Base-by-base conservation (phyloP, 1,284 basidiomycete genomes). In the Sanghuangporus baumii region DNA sequence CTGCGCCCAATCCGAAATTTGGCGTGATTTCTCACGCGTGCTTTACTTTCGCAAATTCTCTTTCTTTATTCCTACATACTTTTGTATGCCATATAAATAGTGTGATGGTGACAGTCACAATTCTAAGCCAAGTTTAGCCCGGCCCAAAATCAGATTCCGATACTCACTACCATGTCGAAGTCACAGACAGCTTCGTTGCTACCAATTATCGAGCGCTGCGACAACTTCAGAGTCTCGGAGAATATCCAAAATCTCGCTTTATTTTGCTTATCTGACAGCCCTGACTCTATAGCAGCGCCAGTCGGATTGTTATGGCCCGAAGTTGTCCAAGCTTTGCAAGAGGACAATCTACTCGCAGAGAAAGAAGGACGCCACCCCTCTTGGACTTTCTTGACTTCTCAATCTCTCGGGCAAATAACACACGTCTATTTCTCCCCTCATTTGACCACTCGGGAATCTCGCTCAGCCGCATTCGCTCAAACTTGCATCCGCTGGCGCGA, bases 401-500 rank as follows among this genome's bases (percentile, higher is more conserved):
- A 6, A 16, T n/a, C 57, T n/a, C 41, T n/a, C 43, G 37, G 50
- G 34, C 47, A 46, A 16, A 23, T 62, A 50, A 57, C 73, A 75
- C 60, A 60, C 51, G 78, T 88, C 41, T 81, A 81, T 67, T 88
- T 92, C 68, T 74, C 78, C 20, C 61, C 71, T 0, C 78, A 78
- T 65, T 65, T 88, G 43, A 73, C 83, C 69, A 83, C 81, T 3
- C 81, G 82, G 2, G 71, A 74, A 12, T 82, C 81, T 67, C 83
- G 90, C 48, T 87, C 83, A 12, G 74, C 73, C 2, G 82, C 78
- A 6, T 81, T 92, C 77, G 79, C 78, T 63, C 82, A 81, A 65
- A 71, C 89, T 20, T 88, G 86, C 70, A 81, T 84, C 70, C 78
- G 82, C 47, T 92, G 91, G 90, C 81, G 87, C 57, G 86, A 89